phyloP scores from a whole-genome alignment of 371 early-diverging fungal species.

The Mortierella sp. region DNA sequence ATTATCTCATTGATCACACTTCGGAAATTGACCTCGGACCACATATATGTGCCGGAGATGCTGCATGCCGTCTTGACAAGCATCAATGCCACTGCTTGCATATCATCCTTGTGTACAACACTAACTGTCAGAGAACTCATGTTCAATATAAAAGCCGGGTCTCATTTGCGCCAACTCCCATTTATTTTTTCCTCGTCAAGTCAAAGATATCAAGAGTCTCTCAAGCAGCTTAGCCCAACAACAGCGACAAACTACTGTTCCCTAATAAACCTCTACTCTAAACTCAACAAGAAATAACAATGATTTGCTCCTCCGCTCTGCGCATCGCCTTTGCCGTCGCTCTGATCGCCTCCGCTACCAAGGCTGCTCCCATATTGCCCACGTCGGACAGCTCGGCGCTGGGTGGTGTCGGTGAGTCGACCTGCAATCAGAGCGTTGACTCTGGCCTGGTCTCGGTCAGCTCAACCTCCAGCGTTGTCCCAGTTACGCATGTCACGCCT shows the following conservation, averaged over 20 bases:
- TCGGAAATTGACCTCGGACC: slow-evolving; percentile 29
- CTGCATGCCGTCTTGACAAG: too few relatives aligned
- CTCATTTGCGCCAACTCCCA: not conserved
- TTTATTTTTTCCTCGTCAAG: not conserved
- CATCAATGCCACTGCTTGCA: too few relatives aligned
- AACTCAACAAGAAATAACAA: not conserved
- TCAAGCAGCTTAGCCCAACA: too few relatives aligned
- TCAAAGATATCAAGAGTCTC: too few relatives aligned
- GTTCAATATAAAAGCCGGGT: not conserved
- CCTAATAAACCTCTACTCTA: not conserved
- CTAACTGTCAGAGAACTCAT: too few relatives aligned
- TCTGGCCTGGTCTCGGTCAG: slow-evolving; percentile 30
- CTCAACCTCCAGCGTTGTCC: slow-evolving; percentile 26
- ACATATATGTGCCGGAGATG: too few relatives aligned
- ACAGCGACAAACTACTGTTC: not conserved
- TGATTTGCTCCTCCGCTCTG: slow-evolving; percentile 12
- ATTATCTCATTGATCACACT: not conserved
- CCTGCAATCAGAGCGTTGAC: slow-evolving; percentile 23
- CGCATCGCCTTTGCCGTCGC: slow-evolving; percentile 31
- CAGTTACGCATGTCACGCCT: slow-evolving; percentile 39
- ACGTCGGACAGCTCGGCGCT: not conserved
- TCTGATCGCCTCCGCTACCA: slow-evolving; percentile 16
- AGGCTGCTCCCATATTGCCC: slow-evolving; percentile 22
- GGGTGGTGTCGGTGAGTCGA: not conserved
- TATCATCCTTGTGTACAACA: too few relatives aligned